Percentiles rank a stretch among this genome's conserved stretches.
Conservation (phyloP, 495 filamentous ascomycete species). For the Neurospora sp. region DNA sequence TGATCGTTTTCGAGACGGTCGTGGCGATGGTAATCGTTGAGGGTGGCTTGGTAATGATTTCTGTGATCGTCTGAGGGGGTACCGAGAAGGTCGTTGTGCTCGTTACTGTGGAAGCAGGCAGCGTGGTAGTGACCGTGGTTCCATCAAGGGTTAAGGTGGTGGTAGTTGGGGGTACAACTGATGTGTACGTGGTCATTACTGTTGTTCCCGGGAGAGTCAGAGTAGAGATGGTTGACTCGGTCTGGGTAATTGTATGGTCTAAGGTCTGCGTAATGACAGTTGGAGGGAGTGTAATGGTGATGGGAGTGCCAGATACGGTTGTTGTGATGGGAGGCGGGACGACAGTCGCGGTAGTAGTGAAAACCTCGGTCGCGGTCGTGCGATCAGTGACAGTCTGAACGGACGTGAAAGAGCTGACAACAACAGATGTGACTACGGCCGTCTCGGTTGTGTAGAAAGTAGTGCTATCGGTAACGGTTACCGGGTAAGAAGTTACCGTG, state of each 20-base stretch:
- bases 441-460: conserved; percentile 7
- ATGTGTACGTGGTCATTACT: conserved; percentile 11
- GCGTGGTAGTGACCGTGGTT: conserved; percentile 16
- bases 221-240: conserved; percentile 1
- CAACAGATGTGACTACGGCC: conserved; percentile 7
- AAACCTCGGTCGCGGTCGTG: conserved; percentile 15
- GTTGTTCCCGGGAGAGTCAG: conserved; percentile 20
- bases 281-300: conserved; percentile 14
- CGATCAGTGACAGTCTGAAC: conserved; percentile 3
- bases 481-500: conserved; percentile 13
- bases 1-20: conserved; percentile 18
- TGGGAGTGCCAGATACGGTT: conserved; percentile 5
- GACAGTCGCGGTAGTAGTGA: conserved; percentile 14
- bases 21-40: conserved; percentile 10
- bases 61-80: not conserved
- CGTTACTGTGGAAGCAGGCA: conserved; percentile 20
- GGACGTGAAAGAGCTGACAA: conserved; percentile 12
- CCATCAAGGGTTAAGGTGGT: conserved; percentile 14
- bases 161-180: conserved; percentile 11
- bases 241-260: conserved; percentile 15
- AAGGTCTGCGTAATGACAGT: conserved; percentile 1
- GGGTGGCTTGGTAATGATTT: conserved; percentile 15
- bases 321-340: conserved; percentile 10
- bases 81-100: conserved; percentile 2
- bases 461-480: conserved; percentile 17